Evolutionary conservation across 495 filamentous ascomycete species (phyloP).

Genomic region (Copromyces sp.): DNA sequence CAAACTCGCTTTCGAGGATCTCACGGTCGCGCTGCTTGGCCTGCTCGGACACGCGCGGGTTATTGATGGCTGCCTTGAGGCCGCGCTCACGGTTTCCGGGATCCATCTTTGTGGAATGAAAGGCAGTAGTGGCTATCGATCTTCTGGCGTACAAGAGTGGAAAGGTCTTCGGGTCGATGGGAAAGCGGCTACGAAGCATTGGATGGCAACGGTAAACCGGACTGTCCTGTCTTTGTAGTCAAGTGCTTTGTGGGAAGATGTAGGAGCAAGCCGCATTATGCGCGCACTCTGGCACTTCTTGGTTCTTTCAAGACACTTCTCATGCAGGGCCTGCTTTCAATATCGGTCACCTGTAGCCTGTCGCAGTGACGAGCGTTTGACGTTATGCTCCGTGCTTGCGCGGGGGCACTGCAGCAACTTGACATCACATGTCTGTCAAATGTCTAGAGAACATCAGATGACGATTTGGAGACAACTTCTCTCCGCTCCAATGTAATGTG

Average conservation of each 20-base stretch:
- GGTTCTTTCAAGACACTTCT: neutral
- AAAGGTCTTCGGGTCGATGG: neutral
- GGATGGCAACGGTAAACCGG: neutral
- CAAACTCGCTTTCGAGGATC: conserved; percentile 12
- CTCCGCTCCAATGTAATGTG: neutral
- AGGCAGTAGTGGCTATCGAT: neutral
- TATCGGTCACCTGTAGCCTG: neutral
- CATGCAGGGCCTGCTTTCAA: neutral
- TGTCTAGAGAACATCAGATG: neutral
- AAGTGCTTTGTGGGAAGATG: neutral
- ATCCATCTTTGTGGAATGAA: conserved; percentile 10
- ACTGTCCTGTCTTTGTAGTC: neutral
- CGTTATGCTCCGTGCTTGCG: neutral
- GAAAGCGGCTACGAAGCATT: neutral
- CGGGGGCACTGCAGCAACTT: neutral
- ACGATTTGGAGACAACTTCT: neutral
- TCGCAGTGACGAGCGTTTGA: neutral
- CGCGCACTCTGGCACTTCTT: neutral
- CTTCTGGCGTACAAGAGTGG: neutral
- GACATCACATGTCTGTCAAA: neutral
- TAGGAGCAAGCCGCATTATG: neutral
- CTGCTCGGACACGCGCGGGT: conserved; percentile 17
- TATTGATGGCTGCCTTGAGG: conserved; percentile 20
- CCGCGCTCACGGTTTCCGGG: conserved; percentile 20
- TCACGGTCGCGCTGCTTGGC: conserved; percentile 14